Conservation (phyloP, 2,329 filamentous ascomycete species). For the Byssochlamys sp. region DNA sequence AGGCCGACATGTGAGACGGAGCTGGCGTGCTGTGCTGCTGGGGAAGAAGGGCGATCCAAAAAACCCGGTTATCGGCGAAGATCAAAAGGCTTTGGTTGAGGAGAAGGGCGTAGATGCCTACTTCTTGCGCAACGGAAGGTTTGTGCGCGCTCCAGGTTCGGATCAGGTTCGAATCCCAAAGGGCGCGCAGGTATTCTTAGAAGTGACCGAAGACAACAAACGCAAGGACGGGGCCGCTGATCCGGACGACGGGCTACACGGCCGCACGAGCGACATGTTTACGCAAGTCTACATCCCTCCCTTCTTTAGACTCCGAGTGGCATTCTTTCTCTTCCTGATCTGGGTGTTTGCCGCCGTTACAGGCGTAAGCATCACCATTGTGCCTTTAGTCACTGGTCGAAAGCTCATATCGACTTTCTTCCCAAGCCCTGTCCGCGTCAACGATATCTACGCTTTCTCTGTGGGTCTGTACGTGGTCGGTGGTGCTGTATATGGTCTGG, state of each 20-base stretch:
- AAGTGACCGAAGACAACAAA: conserved; percentile 59
- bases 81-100: conserved; percentile 21
- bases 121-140: conserved; percentile 64
- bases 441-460: conserved; percentile 94
- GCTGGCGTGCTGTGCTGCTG: conserved; percentile 42
- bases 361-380: conserved; percentile 73
- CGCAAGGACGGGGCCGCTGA: conserved; percentile 52
- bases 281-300: conserved; percentile 74
- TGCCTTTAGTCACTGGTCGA: conserved; percentile 78
- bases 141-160: conserved; percentile 84
- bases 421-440: conserved; percentile 63
- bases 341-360: conserved; percentile 89
- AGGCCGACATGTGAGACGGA: conserved; percentile 53
- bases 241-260: conserved; percentile 49
- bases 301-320: conserved; percentile 68
- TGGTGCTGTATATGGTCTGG: conserved; percentile 52
- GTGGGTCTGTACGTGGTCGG: conserved; percentile 77
- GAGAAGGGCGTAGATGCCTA: conserved; percentile 36
- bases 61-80: conserved; percentile 24
- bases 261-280: conserved; percentile 53
- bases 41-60: conserved; percentile 30
- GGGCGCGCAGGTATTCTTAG: conserved; percentile 67
- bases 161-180: conserved; percentile 93
- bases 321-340: conserved; percentile 75
- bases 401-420: conserved; percentile 64